Conservation (phyloP, 495 filamentous ascomycete species). For the Annulohypoxylon nitens region DNA sequence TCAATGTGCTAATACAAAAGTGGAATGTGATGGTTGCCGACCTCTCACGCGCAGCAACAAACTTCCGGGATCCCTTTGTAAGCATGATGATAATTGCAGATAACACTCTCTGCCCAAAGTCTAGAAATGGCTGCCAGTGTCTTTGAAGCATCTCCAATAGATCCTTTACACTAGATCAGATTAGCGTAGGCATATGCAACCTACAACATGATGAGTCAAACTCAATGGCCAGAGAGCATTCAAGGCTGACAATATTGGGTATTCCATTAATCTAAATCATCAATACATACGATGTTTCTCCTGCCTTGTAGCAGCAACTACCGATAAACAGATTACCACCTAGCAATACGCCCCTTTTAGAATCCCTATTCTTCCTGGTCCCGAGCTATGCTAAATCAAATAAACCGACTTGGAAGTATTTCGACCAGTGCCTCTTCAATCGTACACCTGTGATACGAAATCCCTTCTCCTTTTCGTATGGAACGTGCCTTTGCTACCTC, state of each 20-base stretch:
- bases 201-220: neutral
- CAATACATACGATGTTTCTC: neutral
- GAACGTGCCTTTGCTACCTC: neutral
- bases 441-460: neutral
- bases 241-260: neutral
- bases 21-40: neutral
- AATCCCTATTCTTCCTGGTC: neutral
- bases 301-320: neutral
- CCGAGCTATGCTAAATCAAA: neutral
- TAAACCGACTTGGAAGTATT: neutral
- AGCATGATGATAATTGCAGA: too few relatives aligned
- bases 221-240: neutral
- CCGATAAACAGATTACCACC: slow-evolving; percentile 6
- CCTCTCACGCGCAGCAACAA: neutral
- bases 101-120: too few relatives aligned
- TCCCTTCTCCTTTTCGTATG: neutral
- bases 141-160: too few relatives aligned
- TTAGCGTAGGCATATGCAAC: neutral
- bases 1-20: too few relatives aligned
- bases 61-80: neutral
- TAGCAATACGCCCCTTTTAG: slow-evolving; percentile 4
- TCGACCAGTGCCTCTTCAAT: neutral
- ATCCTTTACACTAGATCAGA: too few relatives aligned
- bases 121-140: too few relatives aligned
- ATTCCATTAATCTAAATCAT: slow-evolving; percentile 20